A percentile compares a stretch with the other conserved stretches of the same genome.
Conservation (phyloP, 164 flowering plant genomes). For the Tetrastigma voinierianum region DNA sequence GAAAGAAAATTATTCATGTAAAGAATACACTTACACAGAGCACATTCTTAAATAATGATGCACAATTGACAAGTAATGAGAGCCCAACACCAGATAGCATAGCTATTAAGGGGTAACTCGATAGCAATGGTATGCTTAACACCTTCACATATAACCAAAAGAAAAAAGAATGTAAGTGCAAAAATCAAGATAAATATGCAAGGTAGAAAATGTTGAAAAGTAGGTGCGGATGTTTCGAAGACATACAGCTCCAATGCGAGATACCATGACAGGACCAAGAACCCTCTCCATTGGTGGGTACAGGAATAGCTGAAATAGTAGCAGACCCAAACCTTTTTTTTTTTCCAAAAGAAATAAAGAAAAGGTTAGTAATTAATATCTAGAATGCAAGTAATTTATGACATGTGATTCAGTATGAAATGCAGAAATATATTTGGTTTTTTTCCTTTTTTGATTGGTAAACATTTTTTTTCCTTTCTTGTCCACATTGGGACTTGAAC, state of each 20-base stretch:
- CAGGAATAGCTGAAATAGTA: slow-evolving; percentile 47
- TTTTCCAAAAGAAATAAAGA: too few species aligned
- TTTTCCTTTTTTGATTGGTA: too few species aligned
- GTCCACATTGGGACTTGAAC: too few species aligned
- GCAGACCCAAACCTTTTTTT: slow-evolving; percentile 43
- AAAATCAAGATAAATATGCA: background rate
- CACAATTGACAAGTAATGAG: slow-evolving; percentile 38
- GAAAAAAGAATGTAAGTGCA: background rate
- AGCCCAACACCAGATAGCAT: slow-evolving; percentile 52
- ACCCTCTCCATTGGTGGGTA: slow-evolving; percentile 46
- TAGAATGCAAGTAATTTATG: too few species aligned
- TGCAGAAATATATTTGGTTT: too few species aligned
- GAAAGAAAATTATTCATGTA: background rate
- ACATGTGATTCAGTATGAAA: too few species aligned
- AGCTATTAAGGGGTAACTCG: slow-evolving; percentile 64
- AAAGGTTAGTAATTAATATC: too few species aligned
- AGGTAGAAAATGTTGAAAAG: background rate
- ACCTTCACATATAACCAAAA: slow-evolving; percentile 27
- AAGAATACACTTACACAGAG: slow-evolving; percentile 47
- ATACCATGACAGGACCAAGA: slow-evolving; percentile 41
- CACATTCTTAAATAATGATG: slow-evolving; percentile 61
- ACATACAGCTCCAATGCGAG: slow-evolving; percentile 61
- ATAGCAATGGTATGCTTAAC: slow-evolving; percentile 46
- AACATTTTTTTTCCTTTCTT: too few species aligned
- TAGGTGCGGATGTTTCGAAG: background rate